A percentile compares a stretch with the other conserved stretches of the same genome.
phyloP scores from a whole-genome alignment of 2,329 filamentous ascomycete genomes.

The Aspergillus aculeatus region DNA sequence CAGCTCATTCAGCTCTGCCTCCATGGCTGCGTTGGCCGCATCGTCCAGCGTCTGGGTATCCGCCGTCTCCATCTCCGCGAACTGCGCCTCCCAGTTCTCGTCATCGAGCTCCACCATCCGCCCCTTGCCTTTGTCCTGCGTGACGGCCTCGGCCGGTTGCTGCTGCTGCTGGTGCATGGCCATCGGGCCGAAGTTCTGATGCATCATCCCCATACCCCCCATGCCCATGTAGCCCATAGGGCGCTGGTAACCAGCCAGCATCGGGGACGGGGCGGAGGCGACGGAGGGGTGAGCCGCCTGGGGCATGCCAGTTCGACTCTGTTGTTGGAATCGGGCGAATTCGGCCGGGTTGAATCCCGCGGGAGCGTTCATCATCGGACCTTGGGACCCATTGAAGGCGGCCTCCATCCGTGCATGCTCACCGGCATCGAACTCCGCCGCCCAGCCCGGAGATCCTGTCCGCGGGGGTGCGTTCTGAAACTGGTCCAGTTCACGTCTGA shows the following conservation, averaged over 20 bases:
- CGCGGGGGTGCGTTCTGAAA: constrained; percentile 51
- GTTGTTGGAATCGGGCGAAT: constrained; percentile 81
- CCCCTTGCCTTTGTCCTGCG: constrained; percentile 78
- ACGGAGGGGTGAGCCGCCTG: constrained; percentile 59
- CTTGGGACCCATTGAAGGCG: constrained; percentile 58
- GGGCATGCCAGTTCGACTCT: constrained; percentile 58
- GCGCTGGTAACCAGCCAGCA: constrained; percentile 55
- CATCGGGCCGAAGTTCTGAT: constrained; percentile 48
- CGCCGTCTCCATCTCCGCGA: constrained; percentile 74
- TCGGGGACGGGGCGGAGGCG: constrained; percentile 54
- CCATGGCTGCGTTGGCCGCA: constrained; percentile 71
- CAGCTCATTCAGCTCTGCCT: constrained; percentile 83
- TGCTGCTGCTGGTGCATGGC: constrained; percentile 50
- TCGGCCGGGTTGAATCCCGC: constrained; percentile 76
- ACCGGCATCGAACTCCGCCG: constrained; percentile 62
- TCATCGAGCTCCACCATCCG: constrained; percentile 89
- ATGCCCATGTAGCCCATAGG: constrained; percentile 43
- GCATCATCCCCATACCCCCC: constrained; percentile 53
- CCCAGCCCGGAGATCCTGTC: constrained; percentile 60
- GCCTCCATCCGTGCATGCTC: constrained; percentile 70
- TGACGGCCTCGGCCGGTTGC: constrained; percentile 41
- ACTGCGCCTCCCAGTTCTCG: constrained; percentile 93
- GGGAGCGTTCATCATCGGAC: constrained; percentile 45
- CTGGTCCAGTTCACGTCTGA: constrained; percentile 61
- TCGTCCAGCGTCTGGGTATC: constrained; percentile 56